Evolutionary conservation across 1,284 basidiomycete species (phyloP).

Genomic region (Mycena sp.): DNA sequence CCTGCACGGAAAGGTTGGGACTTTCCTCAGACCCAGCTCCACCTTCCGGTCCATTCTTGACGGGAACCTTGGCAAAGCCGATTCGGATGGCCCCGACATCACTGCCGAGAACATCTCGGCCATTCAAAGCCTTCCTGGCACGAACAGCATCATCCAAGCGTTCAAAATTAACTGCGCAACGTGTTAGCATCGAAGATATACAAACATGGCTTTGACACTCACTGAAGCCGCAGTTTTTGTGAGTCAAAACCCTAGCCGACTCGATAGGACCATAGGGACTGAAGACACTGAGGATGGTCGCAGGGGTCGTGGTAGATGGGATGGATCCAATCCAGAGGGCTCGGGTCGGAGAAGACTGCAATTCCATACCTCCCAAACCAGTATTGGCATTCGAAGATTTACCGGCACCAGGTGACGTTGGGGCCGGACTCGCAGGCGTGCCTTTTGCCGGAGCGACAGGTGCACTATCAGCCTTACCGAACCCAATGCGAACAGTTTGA

Average conservation of each 20-base stretch:
- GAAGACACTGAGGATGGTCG: slow-evolving; percentile 92
- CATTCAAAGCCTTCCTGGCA: slow-evolving; percentile 94
- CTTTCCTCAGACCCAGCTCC: slow-evolving; percentile 68
- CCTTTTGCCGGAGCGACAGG: slow-evolving; percentile 88
- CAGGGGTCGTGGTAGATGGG: slow-evolving; percentile 91
- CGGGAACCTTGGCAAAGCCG: slow-evolving; percentile 95
- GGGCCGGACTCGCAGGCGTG: slow-evolving; percentile 66
- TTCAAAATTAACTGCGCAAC: slow-evolving; percentile 88
- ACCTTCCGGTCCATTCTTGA: slow-evolving; percentile 82
- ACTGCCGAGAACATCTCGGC: slow-evolving; percentile 92
- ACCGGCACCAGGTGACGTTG: slow-evolving; percentile 68
- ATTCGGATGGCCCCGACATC: slow-evolving; percentile 97
- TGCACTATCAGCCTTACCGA: slow-evolving; percentile 95
- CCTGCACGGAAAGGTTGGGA: slow-evolving; percentile 73
- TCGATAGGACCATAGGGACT: slow-evolving; percentile 98
- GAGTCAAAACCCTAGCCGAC: slow-evolving; percentile 92
- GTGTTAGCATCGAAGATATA: slow-evolving; percentile 13
- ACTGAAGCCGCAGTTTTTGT: slow-evolving; percentile 98
- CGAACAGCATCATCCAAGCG: slow-evolving; percentile 95
- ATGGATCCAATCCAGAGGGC: slow-evolving; percentile 98
- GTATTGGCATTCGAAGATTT: slow-evolving; percentile 59
- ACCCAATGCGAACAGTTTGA: slow-evolving; percentile 95
- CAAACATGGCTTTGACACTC: slow-evolving; percentile 43
- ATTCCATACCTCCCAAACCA: slow-evolving; percentile 71
- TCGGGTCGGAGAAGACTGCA: slow-evolving; percentile 88